These are phyloP conservation scores for Lathyrus oleraceus DNA, from an alignment of 306 rosid species.

Conservation along the genomic window DNA sequence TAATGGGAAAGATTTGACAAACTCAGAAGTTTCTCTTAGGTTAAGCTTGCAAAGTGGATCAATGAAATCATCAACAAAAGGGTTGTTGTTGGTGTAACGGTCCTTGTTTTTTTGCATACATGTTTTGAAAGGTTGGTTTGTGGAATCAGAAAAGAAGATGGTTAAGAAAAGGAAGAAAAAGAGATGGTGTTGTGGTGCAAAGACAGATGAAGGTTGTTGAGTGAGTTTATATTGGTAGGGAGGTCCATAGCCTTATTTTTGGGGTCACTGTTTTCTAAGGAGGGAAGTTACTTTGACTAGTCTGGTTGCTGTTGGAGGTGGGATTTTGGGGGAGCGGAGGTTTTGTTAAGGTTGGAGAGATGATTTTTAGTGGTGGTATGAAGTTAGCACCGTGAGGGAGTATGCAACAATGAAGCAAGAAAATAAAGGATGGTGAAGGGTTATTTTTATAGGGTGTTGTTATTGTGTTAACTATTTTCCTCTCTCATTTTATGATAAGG, in stretches of 20 bases:
- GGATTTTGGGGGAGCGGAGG: too few species aligned
- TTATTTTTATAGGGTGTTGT: too few species aligned
- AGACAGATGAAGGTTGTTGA: constrained; percentile 46
- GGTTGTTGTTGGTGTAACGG: constrained; percentile 43
- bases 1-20: constrained; percentile 85
- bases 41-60: constrained; percentile 93
- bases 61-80: constrained; percentile 66
- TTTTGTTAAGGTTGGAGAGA: too few species aligned
- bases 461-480: too few species aligned
- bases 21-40: constrained; percentile 87
- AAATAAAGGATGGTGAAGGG: too few species aligned
- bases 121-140: constrained; percentile 53
- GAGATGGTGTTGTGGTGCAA: constrained; percentile 32
- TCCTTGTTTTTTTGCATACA: constrained; percentile 52
- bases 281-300: constrained; percentile 3
- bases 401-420: too few species aligned
- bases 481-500: too few species aligned
- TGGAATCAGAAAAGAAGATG: constrained; percentile 37
- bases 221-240: constrained; percentile 51
- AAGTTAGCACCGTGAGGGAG: too few species aligned
- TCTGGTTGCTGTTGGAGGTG: too few species aligned
- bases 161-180: background rate
- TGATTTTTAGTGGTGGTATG: too few species aligned
- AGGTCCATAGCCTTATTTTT: constrained; percentile 53
- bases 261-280: background rate